Evolutionary conservation across 805 yeast species (phyloP).

Genomic region (Starmerella gropengiesseri): DNA sequence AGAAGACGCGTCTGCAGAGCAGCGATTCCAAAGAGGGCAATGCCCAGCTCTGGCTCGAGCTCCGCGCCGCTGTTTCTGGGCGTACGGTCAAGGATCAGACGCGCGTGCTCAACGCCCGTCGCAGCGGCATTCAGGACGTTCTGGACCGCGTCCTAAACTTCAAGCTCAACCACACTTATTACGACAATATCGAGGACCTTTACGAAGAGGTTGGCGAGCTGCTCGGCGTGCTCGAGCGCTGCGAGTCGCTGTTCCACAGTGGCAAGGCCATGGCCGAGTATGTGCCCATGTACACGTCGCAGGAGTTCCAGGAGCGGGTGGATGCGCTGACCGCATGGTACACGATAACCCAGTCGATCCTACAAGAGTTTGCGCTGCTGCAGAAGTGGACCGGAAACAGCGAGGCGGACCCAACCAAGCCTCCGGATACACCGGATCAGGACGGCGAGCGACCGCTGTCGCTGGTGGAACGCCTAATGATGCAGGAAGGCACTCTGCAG

Average conservation of each 20-base stretch:
- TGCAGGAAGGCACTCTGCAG: conserved; percentile 39
- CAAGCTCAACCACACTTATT: conserved; percentile 34
- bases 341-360: conserved; percentile 58
- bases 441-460: conserved; percentile 37
- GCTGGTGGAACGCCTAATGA: conserved; percentile 72
- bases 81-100: conserved; percentile 71
- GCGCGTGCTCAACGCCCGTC: conserved; percentile 51
- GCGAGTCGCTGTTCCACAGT: conserved; percentile 71
- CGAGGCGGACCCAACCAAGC: conserved; percentile 50
- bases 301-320: conserved; percentile 51
- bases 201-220: conserved; percentile 44
- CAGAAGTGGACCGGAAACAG: conserved; percentile 77
- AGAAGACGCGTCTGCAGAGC: conserved; percentile 52
- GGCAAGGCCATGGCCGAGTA: conserved; percentile 66
- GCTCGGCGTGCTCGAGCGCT: conserved; percentile 50
- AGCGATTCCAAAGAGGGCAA: conserved; percentile 40
- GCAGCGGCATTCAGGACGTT: conserved; percentile 62
- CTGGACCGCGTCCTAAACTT: conserved; percentile 59
- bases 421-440: conserved; percentile 39
- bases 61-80: conserved; percentile 70
- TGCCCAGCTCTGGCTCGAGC: conserved; percentile 79
- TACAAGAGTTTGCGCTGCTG: conserved; percentile 48
- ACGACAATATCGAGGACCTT: conserved; percentile 29
- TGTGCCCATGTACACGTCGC: conserved; percentile 57
- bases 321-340: conserved; percentile 81